phyloP scores from a whole-genome alignment of 345 rosid genomes.

The Gossypium bickii region DNA sequence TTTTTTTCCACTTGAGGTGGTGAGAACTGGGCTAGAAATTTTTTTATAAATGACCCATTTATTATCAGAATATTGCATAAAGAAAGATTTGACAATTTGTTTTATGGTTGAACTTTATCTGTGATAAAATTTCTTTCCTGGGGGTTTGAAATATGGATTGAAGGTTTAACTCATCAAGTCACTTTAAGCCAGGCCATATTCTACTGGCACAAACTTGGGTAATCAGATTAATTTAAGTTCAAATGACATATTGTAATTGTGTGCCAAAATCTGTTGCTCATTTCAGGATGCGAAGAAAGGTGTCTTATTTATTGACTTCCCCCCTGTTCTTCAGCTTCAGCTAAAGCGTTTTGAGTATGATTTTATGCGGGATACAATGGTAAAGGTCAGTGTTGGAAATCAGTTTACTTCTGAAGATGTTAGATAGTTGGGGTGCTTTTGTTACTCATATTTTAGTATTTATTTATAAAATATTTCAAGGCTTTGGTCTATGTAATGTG shows the following conservation, averaged over 20 bases:
- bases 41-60: neutral
- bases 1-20: neutral
- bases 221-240: neutral
- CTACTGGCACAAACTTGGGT: neutral
- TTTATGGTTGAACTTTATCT: neutral
- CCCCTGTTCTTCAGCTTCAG: slow-evolving; percentile 97
- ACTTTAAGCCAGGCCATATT: neutral
- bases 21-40: neutral
- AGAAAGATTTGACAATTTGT: neutral
- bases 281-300: slow-evolving; percentile 97
- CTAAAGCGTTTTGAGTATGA: slow-evolving; percentile 96
- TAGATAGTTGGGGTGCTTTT: neutral
- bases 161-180: slow-evolving; percentile 1
- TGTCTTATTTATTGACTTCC: slow-evolving; percentile 85
- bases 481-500: neutral
- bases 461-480: neutral
- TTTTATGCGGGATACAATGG: slow-evolving; percentile 95
- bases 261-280: neutral
- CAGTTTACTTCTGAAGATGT: neutral
- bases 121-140: neutral
- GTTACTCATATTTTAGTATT: neutral
- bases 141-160: neutral
- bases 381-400: slow-evolving; percentile 57
- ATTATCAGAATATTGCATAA: neutral
- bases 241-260: neutral